Base-by-base conservation (phyloP, 306 rosid genomes). In the Trifolium fragiferum region DNA sequence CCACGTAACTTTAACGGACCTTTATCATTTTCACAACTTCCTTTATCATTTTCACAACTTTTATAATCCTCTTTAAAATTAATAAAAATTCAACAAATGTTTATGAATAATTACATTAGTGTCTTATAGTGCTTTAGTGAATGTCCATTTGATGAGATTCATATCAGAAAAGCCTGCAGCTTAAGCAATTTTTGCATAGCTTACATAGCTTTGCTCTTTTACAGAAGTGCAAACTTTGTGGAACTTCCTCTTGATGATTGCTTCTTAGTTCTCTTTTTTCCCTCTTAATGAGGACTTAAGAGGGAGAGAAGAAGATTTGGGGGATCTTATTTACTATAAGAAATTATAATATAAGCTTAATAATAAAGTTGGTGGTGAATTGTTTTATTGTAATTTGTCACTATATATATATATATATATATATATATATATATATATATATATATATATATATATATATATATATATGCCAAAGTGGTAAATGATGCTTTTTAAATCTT, bases 121-220 rank as follows among this genome's bases (percentile, higher is more conserved):
- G n/a, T n/a, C n/a, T n/a, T n/a, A n/a, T n/a, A n/a, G n/a, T n/a
- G n/a, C n/a, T n/a, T n/a, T n/a, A n/a, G n/a, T n/a, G n/a, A n/a
- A n/a, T n/a, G n/a, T n/a, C n/a, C n/a, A n/a, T n/a, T n/a, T 49
- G 66, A 90, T 82, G 6, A 85, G 76, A 20, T 87, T 92, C 5
- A 93, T 74, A 66, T 80, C 78, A 37, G 86, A 78, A 53, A 82
- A 85, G 3, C 98, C 97, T 20, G 83, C 74, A 1, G 85, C 82
- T 3, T 89, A 82, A 18, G 87, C 92, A 47, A 93, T 83, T 57
- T 89, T 90, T 16, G 96, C 96, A 57, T 81, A 93, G 14, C 81
- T 84, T 10, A 86, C 80, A 13, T 51, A 61, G 32, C 85, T 70
- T 11, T 81, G 86, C 80, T 93, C 98, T 41, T 73, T 89, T 8